These are phyloP conservation scores for Solanum bulbocastanum DNA, from an alignment of 257 asterid species.

Conservation along the genomic window DNA sequence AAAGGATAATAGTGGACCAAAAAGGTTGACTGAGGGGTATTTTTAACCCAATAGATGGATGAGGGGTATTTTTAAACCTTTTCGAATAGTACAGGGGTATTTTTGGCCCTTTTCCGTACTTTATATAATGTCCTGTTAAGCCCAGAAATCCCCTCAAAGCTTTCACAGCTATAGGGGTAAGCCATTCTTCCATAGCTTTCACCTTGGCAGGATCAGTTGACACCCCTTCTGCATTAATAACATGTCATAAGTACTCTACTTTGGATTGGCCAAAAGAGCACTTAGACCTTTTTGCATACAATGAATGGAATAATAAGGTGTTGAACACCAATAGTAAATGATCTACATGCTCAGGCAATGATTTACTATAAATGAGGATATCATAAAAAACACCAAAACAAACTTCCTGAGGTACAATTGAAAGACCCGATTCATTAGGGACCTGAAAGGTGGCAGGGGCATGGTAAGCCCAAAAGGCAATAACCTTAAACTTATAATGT, in stretches of 20 bases:
- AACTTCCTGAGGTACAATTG: background rate
- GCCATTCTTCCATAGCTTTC: background rate
- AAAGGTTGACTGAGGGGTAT: too few species aligned
- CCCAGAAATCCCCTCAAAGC: background rate
- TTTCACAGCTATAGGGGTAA: background rate
- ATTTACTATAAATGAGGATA: background rate
- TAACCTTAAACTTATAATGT: background rate
- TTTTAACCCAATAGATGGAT: too few species aligned
- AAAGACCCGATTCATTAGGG: background rate
- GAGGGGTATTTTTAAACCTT: too few species aligned
- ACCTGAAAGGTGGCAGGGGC: background rate
- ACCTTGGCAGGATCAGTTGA: background rate
- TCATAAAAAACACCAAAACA: background rate
- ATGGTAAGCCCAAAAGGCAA: background rate
- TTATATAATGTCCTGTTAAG: too few species aligned
- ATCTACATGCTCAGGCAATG: background rate
- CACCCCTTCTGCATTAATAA: background rate
- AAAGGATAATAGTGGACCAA: too few species aligned
- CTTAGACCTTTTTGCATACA: background rate
- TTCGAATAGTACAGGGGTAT: too few species aligned
- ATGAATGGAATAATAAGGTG: background rate
- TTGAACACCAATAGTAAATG: background rate
- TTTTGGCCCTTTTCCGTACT: too few species aligned
- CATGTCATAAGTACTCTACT: background rate
- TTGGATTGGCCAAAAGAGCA: background rate